Evolutionary conservation across 1,284 basidiomycete genomes (phyloP).

Genomic region (Fomitiporia mediterranea): DNA sequence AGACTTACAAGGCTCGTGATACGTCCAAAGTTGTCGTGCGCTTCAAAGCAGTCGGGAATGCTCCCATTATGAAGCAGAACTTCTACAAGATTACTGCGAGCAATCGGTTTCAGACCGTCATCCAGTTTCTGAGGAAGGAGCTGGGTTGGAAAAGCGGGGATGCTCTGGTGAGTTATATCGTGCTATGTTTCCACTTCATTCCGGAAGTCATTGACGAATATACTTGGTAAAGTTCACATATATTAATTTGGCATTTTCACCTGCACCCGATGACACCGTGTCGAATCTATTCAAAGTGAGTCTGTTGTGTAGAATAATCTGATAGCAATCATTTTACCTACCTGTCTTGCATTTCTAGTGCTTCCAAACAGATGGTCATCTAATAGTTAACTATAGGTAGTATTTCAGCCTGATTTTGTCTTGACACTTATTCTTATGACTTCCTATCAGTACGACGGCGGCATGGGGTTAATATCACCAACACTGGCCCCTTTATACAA

Average conservation of each 20-base stretch:
- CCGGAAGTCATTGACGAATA: conserved; percentile 5
- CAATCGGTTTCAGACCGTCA: conserved; percentile 93
- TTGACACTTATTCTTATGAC: conserved; percentile 14
- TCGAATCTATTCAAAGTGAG: conserved; percentile 74
- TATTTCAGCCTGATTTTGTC: conserved; percentile 1
- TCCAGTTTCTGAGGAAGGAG: conserved; percentile 89
- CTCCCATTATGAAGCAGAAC: conserved; percentile 98
- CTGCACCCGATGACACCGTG: conserved; percentile 90
- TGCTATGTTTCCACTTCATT: background rate
- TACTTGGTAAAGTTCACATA: conserved; percentile 79
- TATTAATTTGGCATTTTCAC: conserved; percentile 96
- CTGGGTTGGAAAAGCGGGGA: conserved; percentile 86
- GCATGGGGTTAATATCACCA: conserved; percentile 55
- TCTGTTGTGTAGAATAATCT: background rate
- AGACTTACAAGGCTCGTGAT: conserved; percentile 83
- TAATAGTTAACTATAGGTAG: conserved; percentile 96
- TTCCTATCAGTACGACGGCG: conserved; percentile 52
- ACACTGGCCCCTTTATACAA: no score
- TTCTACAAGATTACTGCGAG: conserved; percentile 96
- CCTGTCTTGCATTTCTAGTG: conserved; percentile 46
- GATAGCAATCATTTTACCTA: conserved; percentile 6
- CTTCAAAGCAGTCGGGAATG: conserved; percentile 98
- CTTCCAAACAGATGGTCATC: conserved; percentile 87
- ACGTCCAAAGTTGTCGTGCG: conserved; percentile 88
- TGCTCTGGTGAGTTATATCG: conserved; percentile 64